Evolutionary conservation across 331 rosid genomes (phyloP).

Genomic region (Malus hybrid): DNA sequence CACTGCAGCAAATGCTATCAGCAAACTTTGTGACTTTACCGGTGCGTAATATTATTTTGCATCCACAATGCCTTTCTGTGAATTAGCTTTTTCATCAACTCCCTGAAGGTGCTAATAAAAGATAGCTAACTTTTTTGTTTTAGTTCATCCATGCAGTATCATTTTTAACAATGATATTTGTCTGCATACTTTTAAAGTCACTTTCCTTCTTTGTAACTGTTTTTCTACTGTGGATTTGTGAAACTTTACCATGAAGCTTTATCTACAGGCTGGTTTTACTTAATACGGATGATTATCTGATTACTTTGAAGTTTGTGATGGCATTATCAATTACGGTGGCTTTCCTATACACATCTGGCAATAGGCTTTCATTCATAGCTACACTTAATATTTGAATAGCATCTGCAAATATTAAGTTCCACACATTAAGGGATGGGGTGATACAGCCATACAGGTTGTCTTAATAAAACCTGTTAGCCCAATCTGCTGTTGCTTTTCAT

Average conservation of each 20-base stretch:
- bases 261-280: not conserved
- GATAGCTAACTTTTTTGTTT: not conserved
- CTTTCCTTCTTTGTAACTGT: not conserved
- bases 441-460: not conserved
- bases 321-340: not conserved
- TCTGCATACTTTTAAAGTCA: not conserved
- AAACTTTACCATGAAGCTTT: not conserved
- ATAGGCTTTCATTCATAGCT: not conserved
- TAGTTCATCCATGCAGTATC: not conserved
- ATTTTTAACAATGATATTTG: not conserved
- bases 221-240: not conserved
- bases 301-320: not conserved
- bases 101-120: not conserved
- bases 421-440: not conserved
- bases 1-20: constrained; percentile 22
- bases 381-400: not conserved
- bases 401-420: not conserved
- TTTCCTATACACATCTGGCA: not conserved
- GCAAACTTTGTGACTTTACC: constrained; percentile 36
- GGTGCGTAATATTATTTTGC: constrained; percentile 18
- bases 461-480: not conserved
- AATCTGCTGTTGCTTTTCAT: not conserved
- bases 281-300: not conserved
- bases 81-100: not conserved
- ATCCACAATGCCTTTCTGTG: not conserved